These are phyloP conservation scores for Phytophthora citrophthora DNA, from an alignment of 352 stramenopile species.

Conservation along the genomic window DNA sequence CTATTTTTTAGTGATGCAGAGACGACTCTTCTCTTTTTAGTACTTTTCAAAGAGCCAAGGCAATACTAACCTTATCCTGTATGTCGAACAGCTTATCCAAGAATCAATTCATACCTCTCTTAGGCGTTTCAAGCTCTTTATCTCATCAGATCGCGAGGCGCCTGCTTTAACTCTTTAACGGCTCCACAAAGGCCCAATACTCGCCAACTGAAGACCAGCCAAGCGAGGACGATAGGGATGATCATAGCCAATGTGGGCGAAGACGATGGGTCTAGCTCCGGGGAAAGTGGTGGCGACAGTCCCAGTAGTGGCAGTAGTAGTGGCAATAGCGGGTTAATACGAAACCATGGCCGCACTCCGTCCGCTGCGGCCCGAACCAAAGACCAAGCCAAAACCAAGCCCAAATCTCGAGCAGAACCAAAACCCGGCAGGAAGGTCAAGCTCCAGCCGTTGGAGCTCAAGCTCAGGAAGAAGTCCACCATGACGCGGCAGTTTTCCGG, in stretches of 20 bases:
- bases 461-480: conserved; percentile 24
- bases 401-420: conserved; percentile 17
- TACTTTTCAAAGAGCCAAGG: conserved; percentile 1
- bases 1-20: conserved; percentile 14
- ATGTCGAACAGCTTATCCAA: conserved; percentile 34
- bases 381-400: conserved; percentile 24
- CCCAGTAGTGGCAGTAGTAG: conserved; percentile 32
- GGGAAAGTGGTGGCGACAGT: conserved; percentile 30
- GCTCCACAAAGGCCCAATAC: conserved; percentile 7
- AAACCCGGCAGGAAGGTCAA: conserved; percentile 28
- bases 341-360: conserved; percentile 26
- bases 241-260: conserved; percentile 30
- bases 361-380: conserved; percentile 18
- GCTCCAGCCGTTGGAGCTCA: conserved; percentile 15
- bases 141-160: conserved; percentile 38
- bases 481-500: conserved; percentile 32
- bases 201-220: conserved; percentile 28
- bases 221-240: conserved; percentile 32
- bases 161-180: conserved; percentile 19
- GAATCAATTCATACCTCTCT: conserved; percentile 30
- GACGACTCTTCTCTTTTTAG: background rate
- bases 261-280: conserved; percentile 35
- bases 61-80: conserved; percentile 9
- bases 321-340: conserved; percentile 46
- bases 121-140: conserved; percentile 27